Evolutionary conservation across 352 stramenopile species (phyloP).

Genomic region (Elongisporangium anandrum): DNA sequence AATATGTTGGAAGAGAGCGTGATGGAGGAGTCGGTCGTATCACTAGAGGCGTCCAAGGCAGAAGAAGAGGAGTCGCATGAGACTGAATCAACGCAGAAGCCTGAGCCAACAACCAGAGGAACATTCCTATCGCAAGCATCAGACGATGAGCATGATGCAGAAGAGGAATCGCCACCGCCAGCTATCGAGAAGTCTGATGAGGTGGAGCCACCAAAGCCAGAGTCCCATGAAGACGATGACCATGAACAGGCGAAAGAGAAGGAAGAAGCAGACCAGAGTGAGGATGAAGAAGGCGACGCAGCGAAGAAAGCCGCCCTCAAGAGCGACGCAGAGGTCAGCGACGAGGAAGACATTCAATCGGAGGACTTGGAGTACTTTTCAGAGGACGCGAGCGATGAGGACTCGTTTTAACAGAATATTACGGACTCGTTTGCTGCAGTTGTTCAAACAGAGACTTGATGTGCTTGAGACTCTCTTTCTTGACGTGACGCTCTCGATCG

Average conservation of each 20-base stretch:
- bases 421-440: constrained; percentile 27
- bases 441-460: constrained; percentile 79
- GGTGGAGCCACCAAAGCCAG: neutral
- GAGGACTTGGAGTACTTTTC: constrained; percentile 85
- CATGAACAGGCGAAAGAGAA: neutral
- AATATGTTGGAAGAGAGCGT: constrained; percentile 31
- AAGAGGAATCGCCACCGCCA: neutral
- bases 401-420: constrained; percentile 61
- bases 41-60: constrained; percentile 15
- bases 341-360: constrained; percentile 58
- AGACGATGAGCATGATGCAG: constrained; percentile 1
- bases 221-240: neutral
- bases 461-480: constrained; percentile 64
- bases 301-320: constrained; percentile 38
- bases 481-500: constrained; percentile 59
- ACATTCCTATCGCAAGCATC: neutral
- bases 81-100: neutral
- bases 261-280: constrained; percentile 2
- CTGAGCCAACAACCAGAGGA: neutral
- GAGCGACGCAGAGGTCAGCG: constrained; percentile 44
- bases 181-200: neutral
- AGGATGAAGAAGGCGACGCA: constrained; percentile 23
- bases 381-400: constrained; percentile 72
- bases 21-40: constrained; percentile 32
- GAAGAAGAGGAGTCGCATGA: constrained; percentile 4